Evolutionary conservation across 2,329 filamentous ascomycete genomes (phyloP).

Genomic region (Cryphonectria radicalis): DNA sequence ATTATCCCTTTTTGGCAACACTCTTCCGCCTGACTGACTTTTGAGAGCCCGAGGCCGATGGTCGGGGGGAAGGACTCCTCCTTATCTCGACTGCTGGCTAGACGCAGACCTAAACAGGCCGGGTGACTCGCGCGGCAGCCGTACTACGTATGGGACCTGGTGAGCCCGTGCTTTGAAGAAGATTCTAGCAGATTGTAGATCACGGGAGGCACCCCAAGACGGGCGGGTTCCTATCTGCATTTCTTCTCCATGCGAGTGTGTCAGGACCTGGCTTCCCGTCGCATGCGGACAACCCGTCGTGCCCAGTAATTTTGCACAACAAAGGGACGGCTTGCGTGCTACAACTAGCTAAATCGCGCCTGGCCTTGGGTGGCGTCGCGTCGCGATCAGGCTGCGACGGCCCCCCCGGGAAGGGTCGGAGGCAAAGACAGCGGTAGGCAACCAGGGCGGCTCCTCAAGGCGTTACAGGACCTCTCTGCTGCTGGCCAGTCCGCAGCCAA

Average conservation of each 20-base stretch:
- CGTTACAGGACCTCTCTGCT: constrained; percentile 10
- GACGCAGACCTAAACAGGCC: background rate
- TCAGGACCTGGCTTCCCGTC: background rate
- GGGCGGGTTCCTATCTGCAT: background rate
- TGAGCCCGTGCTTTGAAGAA: background rate
- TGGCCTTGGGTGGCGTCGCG: background rate
- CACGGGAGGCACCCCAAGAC: background rate
- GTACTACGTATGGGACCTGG: background rate
- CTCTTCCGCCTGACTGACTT: background rate
- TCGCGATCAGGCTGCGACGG: background rate
- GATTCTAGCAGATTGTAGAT: constrained; percentile 7
- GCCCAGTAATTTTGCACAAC: background rate
- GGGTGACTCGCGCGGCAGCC: constrained; percentile 2
- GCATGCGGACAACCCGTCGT: constrained; percentile 4
- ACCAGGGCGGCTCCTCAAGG: constrained; percentile 11
- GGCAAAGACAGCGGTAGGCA: background rate
- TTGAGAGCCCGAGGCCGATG: constrained; percentile 1
- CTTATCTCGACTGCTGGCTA: constrained; percentile 1
- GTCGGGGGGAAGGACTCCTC: background rate
- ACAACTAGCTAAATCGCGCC: background rate
- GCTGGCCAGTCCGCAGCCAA: background rate
- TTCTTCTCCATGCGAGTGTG: background rate
- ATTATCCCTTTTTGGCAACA: background rate
- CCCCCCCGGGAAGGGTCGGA: background rate
- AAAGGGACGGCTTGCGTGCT: constrained; percentile 11